Percentiles rank a stretch among this genome's conserved stretches.
phyloP scores from a whole-genome alignment of 352 stramenopile species.

The Phytophthora kernoviae region DNA sequence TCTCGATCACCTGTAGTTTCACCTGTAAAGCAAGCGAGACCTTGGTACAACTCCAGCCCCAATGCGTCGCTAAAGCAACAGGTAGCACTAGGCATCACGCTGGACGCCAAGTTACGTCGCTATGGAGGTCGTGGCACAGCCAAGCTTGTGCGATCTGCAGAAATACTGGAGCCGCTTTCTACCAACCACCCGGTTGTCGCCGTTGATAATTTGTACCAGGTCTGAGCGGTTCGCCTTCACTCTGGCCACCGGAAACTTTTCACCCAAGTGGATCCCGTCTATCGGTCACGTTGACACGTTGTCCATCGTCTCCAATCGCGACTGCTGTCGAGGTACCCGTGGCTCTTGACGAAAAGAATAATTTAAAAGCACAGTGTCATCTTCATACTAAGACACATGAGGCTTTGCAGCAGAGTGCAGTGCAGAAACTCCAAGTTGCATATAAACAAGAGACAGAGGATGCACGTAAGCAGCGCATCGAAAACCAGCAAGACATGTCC shows the following conservation, averaged over 20 bases:
- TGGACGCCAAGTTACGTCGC: slow-evolving; percentile 57
- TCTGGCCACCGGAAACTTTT: slow-evolving; percentile 58
- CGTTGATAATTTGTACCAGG: slow-evolving; percentile 16
- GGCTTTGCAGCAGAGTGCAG: slow-evolving; percentile 31
- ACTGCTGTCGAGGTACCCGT: slow-evolving; percentile 6
- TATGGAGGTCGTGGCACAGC: slow-evolving; percentile 46
- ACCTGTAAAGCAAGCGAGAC: slow-evolving; percentile 32
- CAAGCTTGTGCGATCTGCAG: slow-evolving; percentile 27
- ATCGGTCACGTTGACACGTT: slow-evolving; percentile 40
- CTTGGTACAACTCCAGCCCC: slow-evolving; percentile 45
- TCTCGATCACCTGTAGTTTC: slow-evolving; percentile 7
- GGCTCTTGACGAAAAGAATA: too few species aligned
- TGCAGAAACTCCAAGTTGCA: slow-evolving; percentile 28
- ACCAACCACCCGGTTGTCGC: background rate
- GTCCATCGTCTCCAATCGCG: slow-evolving; percentile 48
- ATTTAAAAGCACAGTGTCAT: slow-evolving; percentile 36
- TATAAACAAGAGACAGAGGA: slow-evolving; percentile 41
- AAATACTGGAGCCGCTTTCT: slow-evolving; percentile 15
- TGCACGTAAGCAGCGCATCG: slow-evolving; percentile 25
- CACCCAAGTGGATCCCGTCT: slow-evolving; percentile 43
- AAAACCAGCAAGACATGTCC: slow-evolving; percentile 39
- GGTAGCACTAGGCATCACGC: slow-evolving; percentile 33
- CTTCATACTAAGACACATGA: slow-evolving; percentile 23
- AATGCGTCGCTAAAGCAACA: slow-evolving; percentile 40
- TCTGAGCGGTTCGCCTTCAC: slow-evolving; percentile 42